These are phyloP conservation scores for Diplodia sapinea DNA, from an alignment of 2,329 filamentous ascomycete genomes.

Conservation along the genomic window DNA sequence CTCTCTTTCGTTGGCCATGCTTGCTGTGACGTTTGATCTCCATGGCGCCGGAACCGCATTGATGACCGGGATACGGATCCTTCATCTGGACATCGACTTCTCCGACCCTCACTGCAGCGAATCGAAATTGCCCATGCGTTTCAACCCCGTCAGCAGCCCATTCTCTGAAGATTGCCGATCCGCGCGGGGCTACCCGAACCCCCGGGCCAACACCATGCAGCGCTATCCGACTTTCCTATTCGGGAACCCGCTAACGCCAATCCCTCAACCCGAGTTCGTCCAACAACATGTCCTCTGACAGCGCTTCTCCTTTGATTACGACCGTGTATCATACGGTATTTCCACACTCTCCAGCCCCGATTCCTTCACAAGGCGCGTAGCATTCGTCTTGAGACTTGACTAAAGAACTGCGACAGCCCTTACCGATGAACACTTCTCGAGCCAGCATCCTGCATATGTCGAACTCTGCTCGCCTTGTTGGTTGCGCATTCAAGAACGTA, in stretches of 20 bases:
- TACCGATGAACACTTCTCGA: no score
- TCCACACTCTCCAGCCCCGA: no score
- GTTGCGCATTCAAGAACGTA: no score
- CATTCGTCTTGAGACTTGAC: no score
- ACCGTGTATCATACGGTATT: no score
- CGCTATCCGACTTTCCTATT: neutral
- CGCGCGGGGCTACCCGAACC: neutral
- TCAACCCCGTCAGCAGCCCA: neutral
- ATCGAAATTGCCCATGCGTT: slow-evolving; percentile 9
- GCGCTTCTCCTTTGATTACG: no score
- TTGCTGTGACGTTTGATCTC: neutral
- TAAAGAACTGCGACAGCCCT: no score
- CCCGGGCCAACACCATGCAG: slow-evolving; percentile 2
- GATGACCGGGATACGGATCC: slow-evolving; percentile 12
- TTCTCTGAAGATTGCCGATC: slow-evolving; percentile 5
- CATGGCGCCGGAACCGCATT: neutral
- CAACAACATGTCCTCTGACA: neutral
- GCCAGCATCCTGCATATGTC: no score
- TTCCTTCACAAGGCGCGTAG: no score
- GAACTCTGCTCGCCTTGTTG: no score
- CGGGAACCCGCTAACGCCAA: neutral
- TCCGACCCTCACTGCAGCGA: neutral
- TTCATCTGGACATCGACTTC: slow-evolving; percentile 8
- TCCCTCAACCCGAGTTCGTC: neutral
- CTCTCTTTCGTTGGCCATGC: neutral